Base-by-base conservation (phyloP, 768 basidiomycete genomes). In the Lactarius quietus region DNA sequence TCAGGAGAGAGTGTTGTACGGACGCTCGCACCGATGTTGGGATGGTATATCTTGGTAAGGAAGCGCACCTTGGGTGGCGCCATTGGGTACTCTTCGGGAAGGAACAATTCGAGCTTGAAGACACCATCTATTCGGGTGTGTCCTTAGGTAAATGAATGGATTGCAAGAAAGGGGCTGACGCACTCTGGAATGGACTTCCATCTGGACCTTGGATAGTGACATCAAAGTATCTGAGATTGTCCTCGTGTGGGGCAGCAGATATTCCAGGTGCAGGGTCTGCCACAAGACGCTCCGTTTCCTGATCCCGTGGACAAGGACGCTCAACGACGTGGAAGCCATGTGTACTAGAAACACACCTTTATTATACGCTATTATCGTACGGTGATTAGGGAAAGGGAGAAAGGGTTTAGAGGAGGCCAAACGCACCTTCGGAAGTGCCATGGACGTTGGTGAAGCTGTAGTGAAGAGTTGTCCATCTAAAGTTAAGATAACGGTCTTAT, bases 41-140 rank as follows among this genome's bases (percentile, higher is more conserved):
- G 95, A 77, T 98, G 95, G 81, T 96, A 95, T 81, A 98, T 96
- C 88, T 95, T 95, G 63, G 95, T 97, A 71, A 97, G 80, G 80
- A 96, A 98, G 70, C 96, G 84, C 64, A 99, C 97, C 79, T 99
- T 99, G 28, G 97, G 97, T 0, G 97, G 96, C 57, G 90, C 92
- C 97, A 99, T 99, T 1, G 97, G 97, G 78, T 99, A 99, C 76
- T 98, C 97, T 77, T 98, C 97, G 5, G 97, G 97, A 31, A 99
- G 81, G 80, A 98, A 99, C 52, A 99, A 82, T 77, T 99, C 97
- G n/a, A 98, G 83, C 72, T 88, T 90, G 80, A 98, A 98, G 23
- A 91, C 81, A 26, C 96, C 97, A 71, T 89, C 95, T 97, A 65
- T 57, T 29, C 53, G 38, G 23, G 14, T 36, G 39, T 8, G 55